Base-by-base conservation (phyloP, 2,329 filamentous ascomycete species). In the Trichoderma atrobrunneum region DNA sequence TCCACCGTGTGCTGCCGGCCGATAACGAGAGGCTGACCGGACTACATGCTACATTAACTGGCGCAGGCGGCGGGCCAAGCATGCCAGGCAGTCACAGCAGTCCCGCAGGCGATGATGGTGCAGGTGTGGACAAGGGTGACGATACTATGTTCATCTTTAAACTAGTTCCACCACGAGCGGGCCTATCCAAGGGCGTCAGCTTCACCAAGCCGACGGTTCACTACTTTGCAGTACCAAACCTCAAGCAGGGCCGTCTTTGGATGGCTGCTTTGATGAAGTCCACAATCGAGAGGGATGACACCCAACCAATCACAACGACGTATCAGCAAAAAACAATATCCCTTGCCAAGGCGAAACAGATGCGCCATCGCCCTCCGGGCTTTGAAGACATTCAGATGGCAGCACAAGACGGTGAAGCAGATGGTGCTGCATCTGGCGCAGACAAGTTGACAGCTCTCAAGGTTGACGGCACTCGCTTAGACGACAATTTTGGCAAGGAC, bases 201-300 rank as follows among this genome's bases (percentile, higher is more conserved):
- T 99, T 99, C 80, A 99, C 96, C 1, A 98, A 98, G 81, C 96
- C 96, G 5, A 96, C 94, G 10, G 93, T 98, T 51, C 96, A 99
- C 81, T 98, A 98, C 81, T 99, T 99, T 81, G 96, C 97, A 6
- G 94, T 98, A 26, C 95, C 97, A 67, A 97, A 92, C 77, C 85
- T 98, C 72, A 90, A 93, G 77, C 90, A 96, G 79, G 96, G 96
- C 18, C 90, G 96, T 14, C 85, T 97, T 54, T 99, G 96, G 96
- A 99, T 99, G 96, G 96, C 94, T 5, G 96, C 96, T 7, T 85
- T 99, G 66, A 97, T 99, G 93, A 99, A 99, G 84, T 96, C 96
- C 12, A 99, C 96, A 1, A 99, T 99, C 77, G 95, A 98, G 79
- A 92, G 95, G 73, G 96, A 99, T 76, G 90, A 92, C 78, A 88